Percentiles rank a stretch among this genome's conserved stretches.
Conservation (phyloP, 176 grass and related monocot species). For the sorghum (Sorghum bicolor) region Sorghum_bicolor_NCBIv3 NC_012875.2:42705501-42706000, state of each 20-base stretch:
- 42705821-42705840: constrained; percentile 20
- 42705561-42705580: background rate
- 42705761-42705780: constrained; percentile 23
- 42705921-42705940: constrained; percentile 10
- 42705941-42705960: constrained; percentile 3
- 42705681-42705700: constrained; percentile 31
- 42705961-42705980: constrained; percentile 31
- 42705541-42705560: background rate
- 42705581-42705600: background rate
- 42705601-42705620: background rate
- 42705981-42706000: constrained; percentile 4
- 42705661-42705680: background rate
- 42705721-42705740: constrained; percentile 10
- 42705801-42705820: constrained; percentile 35
- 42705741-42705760: constrained; percentile 28
- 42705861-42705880: constrained; percentile 26
- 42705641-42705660: background rate
- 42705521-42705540: constrained; percentile 19
- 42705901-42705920: constrained; percentile 30
- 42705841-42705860: constrained; percentile 25
- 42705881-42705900: constrained; percentile 31
- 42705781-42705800: constrained; percentile 37
- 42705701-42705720: constrained; percentile 26
- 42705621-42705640: background rate
- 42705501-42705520: background rate